Base-by-base conservation (phyloP, 441 rosid species). In the Erodium chrysanthum region DNA sequence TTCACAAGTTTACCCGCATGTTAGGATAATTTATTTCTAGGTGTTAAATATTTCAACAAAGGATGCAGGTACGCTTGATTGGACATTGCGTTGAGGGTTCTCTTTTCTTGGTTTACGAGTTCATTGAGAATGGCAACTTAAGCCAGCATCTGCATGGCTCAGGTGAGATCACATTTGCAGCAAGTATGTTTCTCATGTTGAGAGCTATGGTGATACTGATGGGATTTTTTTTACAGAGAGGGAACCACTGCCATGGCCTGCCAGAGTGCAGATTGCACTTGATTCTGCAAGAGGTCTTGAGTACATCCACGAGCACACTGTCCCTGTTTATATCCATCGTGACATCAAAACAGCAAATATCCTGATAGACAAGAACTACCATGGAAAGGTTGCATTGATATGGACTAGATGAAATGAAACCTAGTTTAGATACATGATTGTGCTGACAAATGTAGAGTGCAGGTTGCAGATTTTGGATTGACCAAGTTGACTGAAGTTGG, bases 261-360 rank as follows among this genome's bases (percentile, higher is more conserved):
- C 79, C 71, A 78, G 97, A 77, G 94, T 94, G 77, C 96, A 91
- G 82, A 91, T 94, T 71, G 97, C 97, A n/a, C 85, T 94, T 11
- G 98, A 91, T 76, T 88, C 98, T 58, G 98, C 98, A 25, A 85
- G 98, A 82, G 97, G 97, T 73, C 96, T 94, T 66, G 97, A 94
- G 71, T 94, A 91, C 69, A 94, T 94, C 67, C 97, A 94, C 22
- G 96, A 94, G 80, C 98, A 91, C 71, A 94, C 98, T 3, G 97
- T 91, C 66, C 97, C 98, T 18, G 97, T 91, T 61, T 91, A 94
- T 73, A 88, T 94, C 71, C 98, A 94, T 68, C 91, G 98, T 15
- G 97, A 94, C 76, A 94, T 94, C 42, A 94, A 94, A 82, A 78
- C 98, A 11, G 96, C 97, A 40, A 94, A 94, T 77, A 93, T 91